These are phyloP conservation scores for Luffa acutangula DNA, from an alignment of 306 rosid genomes.

Conservation along the genomic window DNA sequence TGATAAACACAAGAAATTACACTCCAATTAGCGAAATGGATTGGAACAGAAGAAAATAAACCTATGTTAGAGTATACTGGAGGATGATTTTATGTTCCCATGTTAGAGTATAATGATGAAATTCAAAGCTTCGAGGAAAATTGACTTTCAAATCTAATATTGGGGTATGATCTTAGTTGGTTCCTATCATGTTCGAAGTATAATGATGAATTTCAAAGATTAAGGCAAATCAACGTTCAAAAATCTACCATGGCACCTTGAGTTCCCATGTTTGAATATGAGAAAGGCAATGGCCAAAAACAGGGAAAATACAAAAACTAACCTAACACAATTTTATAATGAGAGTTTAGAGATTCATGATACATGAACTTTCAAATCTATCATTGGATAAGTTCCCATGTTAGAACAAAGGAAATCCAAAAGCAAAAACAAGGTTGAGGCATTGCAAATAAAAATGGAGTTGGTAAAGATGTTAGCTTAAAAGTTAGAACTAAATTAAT, in stretches of 20 bases:
- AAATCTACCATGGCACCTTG: not conserved
- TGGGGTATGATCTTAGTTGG: not conserved
- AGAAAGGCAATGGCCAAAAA: not conserved
- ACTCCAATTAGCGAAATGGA: too few species aligned
- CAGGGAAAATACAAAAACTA: not conserved
- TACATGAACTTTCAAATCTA: not conserved
- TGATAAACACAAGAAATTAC: too few species aligned
- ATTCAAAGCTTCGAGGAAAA: not conserved
- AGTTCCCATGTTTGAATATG: not conserved
- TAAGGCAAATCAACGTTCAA: not conserved
- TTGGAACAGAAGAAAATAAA: too few species aligned
- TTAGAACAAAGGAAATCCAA: not conserved
- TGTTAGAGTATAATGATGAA: not conserved
- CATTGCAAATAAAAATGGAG: not conserved
- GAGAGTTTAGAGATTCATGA: not conserved
- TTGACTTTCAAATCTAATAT: not conserved
- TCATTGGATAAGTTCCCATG: not conserved
- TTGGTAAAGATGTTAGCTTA: not conserved
- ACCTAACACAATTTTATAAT: not conserved
- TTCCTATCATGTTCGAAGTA: not conserved
- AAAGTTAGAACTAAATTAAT: not conserved
- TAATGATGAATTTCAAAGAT: not conserved
- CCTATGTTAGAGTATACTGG: not conserved
- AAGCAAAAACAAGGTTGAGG: not conserved
- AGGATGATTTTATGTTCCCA: not conserved